phyloP scores from a whole-genome alignment of 73 alveolate species.

The Paraurostyla sp. region DNA sequence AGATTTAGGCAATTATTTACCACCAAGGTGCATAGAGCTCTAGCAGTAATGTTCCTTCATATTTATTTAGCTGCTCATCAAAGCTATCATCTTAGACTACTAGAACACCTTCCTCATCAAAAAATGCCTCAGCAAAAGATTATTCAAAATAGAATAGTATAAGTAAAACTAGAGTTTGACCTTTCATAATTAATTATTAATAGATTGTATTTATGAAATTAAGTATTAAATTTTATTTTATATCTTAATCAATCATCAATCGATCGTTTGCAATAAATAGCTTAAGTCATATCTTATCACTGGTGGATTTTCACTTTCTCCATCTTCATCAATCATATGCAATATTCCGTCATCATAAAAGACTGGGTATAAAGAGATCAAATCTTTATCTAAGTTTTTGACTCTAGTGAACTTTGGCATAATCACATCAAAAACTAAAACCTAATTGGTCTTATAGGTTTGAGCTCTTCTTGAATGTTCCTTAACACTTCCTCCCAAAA shows the following conservation, averaged over 20 bases:
- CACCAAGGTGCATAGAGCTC: slow-evolving; percentile 90
- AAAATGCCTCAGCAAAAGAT: not conserved
- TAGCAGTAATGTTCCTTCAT: slow-evolving; percentile 74
- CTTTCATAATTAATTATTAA: not conserved
- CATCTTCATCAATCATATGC: slow-evolving; percentile 72
- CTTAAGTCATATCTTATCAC: slow-evolving; percentile 58
- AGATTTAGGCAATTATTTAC: not conserved
- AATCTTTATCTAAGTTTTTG: slow-evolving; percentile 52
- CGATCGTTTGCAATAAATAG: not conserved
- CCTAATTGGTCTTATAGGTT: slow-evolving; percentile 74
- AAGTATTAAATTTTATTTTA: not conserved
- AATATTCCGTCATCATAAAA: slow-evolving; percentile 65
- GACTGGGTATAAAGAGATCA: slow-evolving; percentile 69
- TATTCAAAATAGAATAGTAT: not conserved
- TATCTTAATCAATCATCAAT: not conserved
- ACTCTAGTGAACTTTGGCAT: slow-evolving; percentile 50
- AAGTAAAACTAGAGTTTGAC: not conserved
- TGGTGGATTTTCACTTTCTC: slow-evolving; percentile 51
- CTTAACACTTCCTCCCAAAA: slow-evolving; percentile 73
- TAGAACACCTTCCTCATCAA: slow-evolving; percentile 87
- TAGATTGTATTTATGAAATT: not conserved
- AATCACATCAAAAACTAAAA: slow-evolving; percentile 65
- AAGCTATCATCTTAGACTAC: slow-evolving; percentile 81
- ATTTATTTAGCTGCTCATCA: slow-evolving; percentile 72
- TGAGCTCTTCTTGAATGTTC: slow-evolving; percentile 56